These are phyloP conservation scores for Garcia nutans DNA, from an alignment of 345 rosid species.

Conservation along the genomic window DNA sequence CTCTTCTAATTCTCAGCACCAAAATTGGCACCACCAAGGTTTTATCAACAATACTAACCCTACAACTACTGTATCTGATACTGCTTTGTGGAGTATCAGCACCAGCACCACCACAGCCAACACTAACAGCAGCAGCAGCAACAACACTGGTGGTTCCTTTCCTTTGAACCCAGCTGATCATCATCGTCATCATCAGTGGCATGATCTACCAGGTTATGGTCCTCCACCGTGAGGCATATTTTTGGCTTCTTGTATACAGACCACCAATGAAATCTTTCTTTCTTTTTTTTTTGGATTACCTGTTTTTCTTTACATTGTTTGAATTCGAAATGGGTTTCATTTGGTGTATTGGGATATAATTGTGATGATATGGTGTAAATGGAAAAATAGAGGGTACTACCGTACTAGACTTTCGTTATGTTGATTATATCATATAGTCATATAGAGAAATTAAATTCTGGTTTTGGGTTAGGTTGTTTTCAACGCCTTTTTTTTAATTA, in stretches of 20 bases:
- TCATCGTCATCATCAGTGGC: constrained; percentile 2
- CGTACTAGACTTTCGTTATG: constrained; percentile 16
- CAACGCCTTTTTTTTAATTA: constrained; percentile 1
- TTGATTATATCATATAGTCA: constrained; percentile 14
- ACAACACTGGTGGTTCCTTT: constrained; percentile 6
- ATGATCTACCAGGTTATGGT: constrained; percentile 36
- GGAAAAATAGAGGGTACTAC: constrained; percentile 14
- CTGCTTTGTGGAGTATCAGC: constrained; percentile 36
- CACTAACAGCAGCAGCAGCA: constrained; percentile 1
- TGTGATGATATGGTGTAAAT: constrained; percentile 23
- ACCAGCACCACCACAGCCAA: constrained; percentile 18
- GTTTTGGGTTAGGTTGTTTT: constrained; percentile 16
- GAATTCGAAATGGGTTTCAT: not conserved
- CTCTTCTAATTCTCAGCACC: constrained; percentile 22
- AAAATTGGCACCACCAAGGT: constrained; percentile 35
- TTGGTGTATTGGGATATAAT: constrained; percentile 5
- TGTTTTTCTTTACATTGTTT: constrained; percentile 10
- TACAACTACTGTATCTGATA: constrained; percentile 20
- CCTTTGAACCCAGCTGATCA: constrained; percentile 35
- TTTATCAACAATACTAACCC: constrained; percentile 26
- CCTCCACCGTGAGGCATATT: constrained; percentile 26
- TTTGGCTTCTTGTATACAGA: constrained; percentile 16
- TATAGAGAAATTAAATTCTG: constrained; percentile 14
- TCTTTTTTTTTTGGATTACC: not conserved
- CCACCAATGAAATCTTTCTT: not conserved